Evolutionary conservation across 1,284 basidiomycete genomes (phyloP), one percentile per base, ranked within the genome.

Genomic region (Irpex sp.): DNA sequence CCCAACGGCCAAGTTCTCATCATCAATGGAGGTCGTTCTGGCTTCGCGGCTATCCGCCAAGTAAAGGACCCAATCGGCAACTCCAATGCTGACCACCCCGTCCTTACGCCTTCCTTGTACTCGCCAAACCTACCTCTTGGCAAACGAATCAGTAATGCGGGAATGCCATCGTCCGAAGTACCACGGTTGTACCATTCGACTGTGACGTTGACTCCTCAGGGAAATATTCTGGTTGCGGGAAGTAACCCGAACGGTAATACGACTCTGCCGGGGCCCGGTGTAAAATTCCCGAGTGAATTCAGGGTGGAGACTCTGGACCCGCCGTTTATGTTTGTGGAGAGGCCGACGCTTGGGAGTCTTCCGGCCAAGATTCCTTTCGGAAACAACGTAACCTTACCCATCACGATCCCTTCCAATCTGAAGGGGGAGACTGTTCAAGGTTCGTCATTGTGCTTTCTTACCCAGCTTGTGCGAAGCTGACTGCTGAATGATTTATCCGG

Each of bases 1-100:
- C 85, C 85, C 1, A 82, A 82, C 65, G 84, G 84, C 3, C 76
- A 81, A 66, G 69, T 84, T 7, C 68, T 84, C 43, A 79, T 85
- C 64, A 74, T 78, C 54, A 84, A 83, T 68, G 83, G 81, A 31
- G 81, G 72, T 0, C 61, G 69, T 21, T 75, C 75, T 1, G 83
- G 83, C 15, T 78, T 79, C 67, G 82, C 82, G 5, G 83, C 83
- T 3, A 78, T 82, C 66, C 75, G 71, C n/a, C 11, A 57, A 31
- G 67, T 67, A 9, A 51, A 43, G 4, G 67, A 68, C 64, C 58
- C 68, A 9, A 56, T 71, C 39, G 78, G 77, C 4, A 69, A 73
- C 49, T 81, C 79, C 8, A 82, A 87, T 68, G 78, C 83, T 0
- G 81, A 84, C 65, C 75, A 81, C 67, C 70, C 76, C 5, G 71